A percentile compares a stretch with the other conserved stretches of the same genome.
phyloP scores from a whole-genome alignment of 441 rosid species.

The Erodium trifolium region DNA sequence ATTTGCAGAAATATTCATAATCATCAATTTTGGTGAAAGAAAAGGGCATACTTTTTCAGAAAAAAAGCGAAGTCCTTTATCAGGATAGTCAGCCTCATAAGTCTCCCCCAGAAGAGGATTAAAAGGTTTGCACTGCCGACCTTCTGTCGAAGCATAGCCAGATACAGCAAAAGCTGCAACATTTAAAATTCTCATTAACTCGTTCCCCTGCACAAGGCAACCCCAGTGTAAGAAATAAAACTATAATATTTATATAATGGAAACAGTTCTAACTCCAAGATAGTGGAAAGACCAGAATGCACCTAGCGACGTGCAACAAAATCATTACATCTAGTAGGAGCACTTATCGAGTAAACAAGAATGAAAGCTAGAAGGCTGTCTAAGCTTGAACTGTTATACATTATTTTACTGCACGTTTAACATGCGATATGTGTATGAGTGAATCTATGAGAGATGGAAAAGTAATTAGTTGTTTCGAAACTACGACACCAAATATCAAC shows the following conservation, averaged over 20 bases:
- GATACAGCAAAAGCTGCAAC: conserved; percentile 94
- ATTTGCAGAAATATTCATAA: not conserved
- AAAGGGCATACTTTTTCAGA: conserved; percentile 61
- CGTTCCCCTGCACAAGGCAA: conserved; percentile 47
- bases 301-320: not conserved
- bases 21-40: not conserved
- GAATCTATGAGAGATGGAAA: not conserved
- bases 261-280: not conserved
- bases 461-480: not conserved
- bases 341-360: not conserved
- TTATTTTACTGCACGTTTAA: not conserved
- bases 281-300: not conserved
- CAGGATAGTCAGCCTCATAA: conserved; percentile 80
- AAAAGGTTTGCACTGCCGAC: conserved; percentile 81
- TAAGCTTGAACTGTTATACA: not conserved
- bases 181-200: conserved; percentile 70
- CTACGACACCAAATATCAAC: not conserved
- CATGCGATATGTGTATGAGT: not conserved
- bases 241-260: not conserved
- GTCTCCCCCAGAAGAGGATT: conserved; percentile 89
- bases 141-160: conserved; percentile 87
- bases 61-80: conserved; percentile 67
- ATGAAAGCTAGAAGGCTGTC: not conserved
- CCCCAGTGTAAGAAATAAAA: conserved; percentile 2
- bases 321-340: not conserved